A percentile compares a stretch with the other conserved stretches of the same genome.
Conservation (phyloP, 345 rosid genomes). For the Aegle marmelos region DNA sequence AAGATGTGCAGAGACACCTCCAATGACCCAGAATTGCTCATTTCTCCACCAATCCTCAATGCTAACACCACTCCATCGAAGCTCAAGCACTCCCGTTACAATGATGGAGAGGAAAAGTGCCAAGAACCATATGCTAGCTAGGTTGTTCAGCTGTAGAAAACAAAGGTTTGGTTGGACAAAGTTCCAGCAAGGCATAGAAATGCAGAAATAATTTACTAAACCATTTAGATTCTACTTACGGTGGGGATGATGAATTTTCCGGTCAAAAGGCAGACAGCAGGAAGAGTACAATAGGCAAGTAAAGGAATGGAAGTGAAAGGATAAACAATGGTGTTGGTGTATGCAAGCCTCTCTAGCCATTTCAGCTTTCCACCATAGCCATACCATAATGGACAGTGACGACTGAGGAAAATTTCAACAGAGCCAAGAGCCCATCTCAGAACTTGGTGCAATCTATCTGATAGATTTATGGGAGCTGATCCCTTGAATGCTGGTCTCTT, state of each 20-base stretch:
- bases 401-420: slow-evolving; percentile 91
- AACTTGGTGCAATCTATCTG: slow-evolving; percentile 91
- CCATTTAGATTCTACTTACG: slow-evolving; percentile 35
- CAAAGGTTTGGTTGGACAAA: neutral
- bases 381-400: slow-evolving; percentile 94
- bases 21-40: slow-evolving; percentile 98
- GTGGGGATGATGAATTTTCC: slow-evolving; percentile 95
- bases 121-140: slow-evolving; percentile 86
- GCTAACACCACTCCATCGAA: slow-evolving; percentile 89
- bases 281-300: slow-evolving; percentile 87
- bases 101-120: slow-evolving; percentile 90
- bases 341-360: slow-evolving; percentile 88
- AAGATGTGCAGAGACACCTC: slow-evolving; percentile 95
- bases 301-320: slow-evolving; percentile 96
- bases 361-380: slow-evolving; percentile 93
- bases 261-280: slow-evolving; percentile 93
- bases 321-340: slow-evolving; percentile 85
- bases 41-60: slow-evolving; percentile 92
- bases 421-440: slow-evolving; percentile 98
- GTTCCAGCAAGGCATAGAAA: neutral
- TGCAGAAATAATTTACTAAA: neutral
- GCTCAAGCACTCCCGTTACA: slow-evolving; percentile 77
- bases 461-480: slow-evolving; percentile 92
- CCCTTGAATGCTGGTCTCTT: slow-evolving; percentile 87
- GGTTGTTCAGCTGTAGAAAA: slow-evolving; percentile 60